Evolutionary conservation across 805 yeast species (phyloP), one percentile per base, ranked within the genome.

Genomic region (Nakazawaea wyomingensis): DNA sequence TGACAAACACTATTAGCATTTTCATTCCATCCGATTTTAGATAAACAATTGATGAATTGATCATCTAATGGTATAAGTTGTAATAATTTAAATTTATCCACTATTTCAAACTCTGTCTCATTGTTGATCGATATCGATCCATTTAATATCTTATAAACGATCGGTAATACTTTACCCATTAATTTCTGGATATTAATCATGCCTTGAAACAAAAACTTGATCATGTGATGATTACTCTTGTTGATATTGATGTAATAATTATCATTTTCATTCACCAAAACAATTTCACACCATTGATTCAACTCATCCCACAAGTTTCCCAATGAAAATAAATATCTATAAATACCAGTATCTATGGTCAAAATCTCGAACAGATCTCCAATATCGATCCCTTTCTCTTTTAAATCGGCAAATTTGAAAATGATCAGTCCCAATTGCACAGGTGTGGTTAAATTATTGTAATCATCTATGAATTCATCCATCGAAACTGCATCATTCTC

Each of bases 211-310:
- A 44, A 11, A 24, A 28, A 34, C 18, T 30, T 19, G 4, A 30
- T n/a, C 32, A 34, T 14, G 14, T 34, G 28, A 3, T 11, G n/a
- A 34, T 43, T 43, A 5, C n/a, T 13, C 5, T 28, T 17, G 9
- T 24, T 28, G 10, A 43, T 31, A 4, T 16, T 20, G 10, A 42
- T 36, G 18, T 11, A 10, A 29, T 29, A 11, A n/a, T 29, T 28
- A 14, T 28, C n/a, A 20, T 39, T 30, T 9, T 29, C 20, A 19
- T 44, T 29, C 11, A 29, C 20, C 7, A 44, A 16, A 2, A 39
- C 39, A n/a, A 39, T 28, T 35, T 38, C 43, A 34, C 47, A 44
- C 47, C 47, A 44, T n/a, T 21, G 11, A 26, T 34, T 31, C 21
- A 44, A 20, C 2, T 18, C 21, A 4, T 10, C 32, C 14, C 14